phyloP scores from a whole-genome alignment of 2,329 filamentous ascomycete species.

The Shiraia sp. region DNA sequence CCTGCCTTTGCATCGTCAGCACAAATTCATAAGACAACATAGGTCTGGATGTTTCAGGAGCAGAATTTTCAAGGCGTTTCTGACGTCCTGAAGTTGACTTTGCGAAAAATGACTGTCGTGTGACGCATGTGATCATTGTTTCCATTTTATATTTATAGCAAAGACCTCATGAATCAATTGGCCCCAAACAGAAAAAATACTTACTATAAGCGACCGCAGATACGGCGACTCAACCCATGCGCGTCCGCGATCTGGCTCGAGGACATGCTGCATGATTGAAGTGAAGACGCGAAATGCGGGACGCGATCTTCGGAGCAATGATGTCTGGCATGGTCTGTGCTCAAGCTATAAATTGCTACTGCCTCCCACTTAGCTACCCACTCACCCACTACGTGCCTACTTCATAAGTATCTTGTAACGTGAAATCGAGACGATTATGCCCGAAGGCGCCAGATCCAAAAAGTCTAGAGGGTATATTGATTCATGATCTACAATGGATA shows the following conservation, averaged over 20 bases:
- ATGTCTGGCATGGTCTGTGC: constrained; percentile 27
- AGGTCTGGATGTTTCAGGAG: too few relatives aligned
- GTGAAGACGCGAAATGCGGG: constrained; percentile 2
- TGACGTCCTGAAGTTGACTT: neutral
- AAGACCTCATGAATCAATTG: too few relatives aligned
- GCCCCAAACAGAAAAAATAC: too few relatives aligned
- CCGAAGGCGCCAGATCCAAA: too few relatives aligned
- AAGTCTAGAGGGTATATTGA: too few relatives aligned
- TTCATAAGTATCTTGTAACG: too few relatives aligned
- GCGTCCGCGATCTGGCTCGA: constrained; percentile 26
- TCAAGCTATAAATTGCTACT: constrained; percentile 16
- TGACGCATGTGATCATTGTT: neutral
- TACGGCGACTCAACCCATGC: constrained; percentile 53
- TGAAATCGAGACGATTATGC: too few relatives aligned
- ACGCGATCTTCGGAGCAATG: constrained; percentile 7
- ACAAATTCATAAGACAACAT: too few relatives aligned
- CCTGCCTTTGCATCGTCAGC: constrained; percentile 63
- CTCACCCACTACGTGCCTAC: too few relatives aligned
- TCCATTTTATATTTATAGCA: too few relatives aligned
- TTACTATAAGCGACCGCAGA: constrained; percentile 52
- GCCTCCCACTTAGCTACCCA: too few relatives aligned
- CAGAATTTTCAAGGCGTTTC: too few relatives aligned
- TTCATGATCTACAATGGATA: constrained; percentile 11
- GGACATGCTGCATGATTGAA: constrained; percentile 35
- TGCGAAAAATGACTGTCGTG: neutral